These are phyloP conservation scores for Leccinum pachyderme DNA, from an alignment of 1,284 basidiomycete genomes.

Conservation along the genomic window DNA sequence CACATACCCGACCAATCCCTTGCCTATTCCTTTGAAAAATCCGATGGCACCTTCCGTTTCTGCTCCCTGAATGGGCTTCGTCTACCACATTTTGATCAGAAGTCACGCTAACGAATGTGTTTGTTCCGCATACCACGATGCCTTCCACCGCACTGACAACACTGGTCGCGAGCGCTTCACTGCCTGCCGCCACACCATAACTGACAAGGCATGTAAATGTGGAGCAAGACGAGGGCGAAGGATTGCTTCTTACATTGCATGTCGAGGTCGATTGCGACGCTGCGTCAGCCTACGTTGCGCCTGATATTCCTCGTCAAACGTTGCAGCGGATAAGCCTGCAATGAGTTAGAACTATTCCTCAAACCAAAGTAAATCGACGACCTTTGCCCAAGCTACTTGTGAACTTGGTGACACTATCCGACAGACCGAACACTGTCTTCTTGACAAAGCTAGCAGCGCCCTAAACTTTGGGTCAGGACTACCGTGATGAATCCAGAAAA, in stretches of 20 bases:
- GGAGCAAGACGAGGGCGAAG: constrained; percentile 1
- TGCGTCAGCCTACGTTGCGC: constrained; percentile 85
- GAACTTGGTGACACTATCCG: constrained; percentile 95
- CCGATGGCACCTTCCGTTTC: constrained; percentile 93
- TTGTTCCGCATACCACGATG: constrained; percentile 65
- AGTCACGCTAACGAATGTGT: background rate
- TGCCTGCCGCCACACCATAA: constrained; percentile 92
- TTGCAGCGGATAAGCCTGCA: constrained; percentile 91
- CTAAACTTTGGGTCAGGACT: constrained; percentile 38
- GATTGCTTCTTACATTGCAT: constrained; percentile 75
- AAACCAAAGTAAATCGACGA: constrained; percentile 26
- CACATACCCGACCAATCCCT: constrained; percentile 90
- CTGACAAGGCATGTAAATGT: constrained; percentile 40
- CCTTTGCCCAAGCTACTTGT: constrained; percentile 98
- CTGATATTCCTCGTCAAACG: constrained; percentile 96
- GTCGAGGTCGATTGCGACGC: constrained; percentile 91
- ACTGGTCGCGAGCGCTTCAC: constrained; percentile 91
- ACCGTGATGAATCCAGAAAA: constrained; percentile 1
- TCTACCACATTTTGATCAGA: constrained; percentile 40
- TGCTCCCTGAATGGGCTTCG: constrained; percentile 96
- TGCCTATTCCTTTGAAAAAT: constrained; percentile 98
- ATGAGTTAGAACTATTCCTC: constrained; percentile 3
- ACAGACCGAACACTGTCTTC: constrained; percentile 97
- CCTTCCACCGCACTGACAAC: constrained; percentile 96
- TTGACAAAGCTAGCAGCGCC: constrained; percentile 98